These are phyloP conservation scores for Aspergillus sp. DNA, from an alignment of 2,329 filamentous ascomycete genomes.

Conservation along the genomic window DNA sequence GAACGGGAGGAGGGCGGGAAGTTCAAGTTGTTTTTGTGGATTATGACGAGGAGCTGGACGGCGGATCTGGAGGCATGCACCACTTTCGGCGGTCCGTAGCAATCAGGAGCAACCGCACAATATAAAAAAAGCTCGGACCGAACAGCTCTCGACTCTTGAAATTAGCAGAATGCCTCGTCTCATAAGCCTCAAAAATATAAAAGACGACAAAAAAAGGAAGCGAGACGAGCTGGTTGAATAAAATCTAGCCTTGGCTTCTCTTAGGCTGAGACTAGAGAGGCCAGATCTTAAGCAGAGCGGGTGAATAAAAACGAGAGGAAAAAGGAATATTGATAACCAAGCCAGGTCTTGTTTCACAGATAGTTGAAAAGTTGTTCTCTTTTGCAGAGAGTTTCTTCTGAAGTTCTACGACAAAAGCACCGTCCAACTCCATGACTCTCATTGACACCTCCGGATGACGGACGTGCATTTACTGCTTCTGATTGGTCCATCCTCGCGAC, in stretches of 20 bases:
- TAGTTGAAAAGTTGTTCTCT: not conserved
- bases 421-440: not conserved
- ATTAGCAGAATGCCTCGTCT: not conserved
- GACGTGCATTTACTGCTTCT: not conserved
- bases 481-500: not conserved
- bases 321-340: not conserved
- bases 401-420: not conserved
- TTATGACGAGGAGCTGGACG: slow-evolving; percentile 34
- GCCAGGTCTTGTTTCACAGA: not conserved
- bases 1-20: slow-evolving; percentile 25
- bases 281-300: not conserved
- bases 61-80: slow-evolving; percentile 1
- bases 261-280: not conserved
- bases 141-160: not conserved
- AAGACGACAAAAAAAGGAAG: not conserved
- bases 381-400: not conserved
- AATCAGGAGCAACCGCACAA: not conserved
- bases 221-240: not conserved
- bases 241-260: slow-evolving; percentile 1
- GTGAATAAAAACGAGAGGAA: not conserved
- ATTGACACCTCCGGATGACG: not conserved
- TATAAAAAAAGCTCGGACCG: not conserved
- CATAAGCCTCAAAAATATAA: not conserved
- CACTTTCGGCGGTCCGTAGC: not conserved
- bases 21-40: slow-evolving; percentile 36